A percentile compares a stretch with the other conserved stretches of the same genome.
These are phyloP conservation scores for Desmodesmus armatus DNA, from an alignment of 139 green algal species.

Conservation along the genomic window DNA sequence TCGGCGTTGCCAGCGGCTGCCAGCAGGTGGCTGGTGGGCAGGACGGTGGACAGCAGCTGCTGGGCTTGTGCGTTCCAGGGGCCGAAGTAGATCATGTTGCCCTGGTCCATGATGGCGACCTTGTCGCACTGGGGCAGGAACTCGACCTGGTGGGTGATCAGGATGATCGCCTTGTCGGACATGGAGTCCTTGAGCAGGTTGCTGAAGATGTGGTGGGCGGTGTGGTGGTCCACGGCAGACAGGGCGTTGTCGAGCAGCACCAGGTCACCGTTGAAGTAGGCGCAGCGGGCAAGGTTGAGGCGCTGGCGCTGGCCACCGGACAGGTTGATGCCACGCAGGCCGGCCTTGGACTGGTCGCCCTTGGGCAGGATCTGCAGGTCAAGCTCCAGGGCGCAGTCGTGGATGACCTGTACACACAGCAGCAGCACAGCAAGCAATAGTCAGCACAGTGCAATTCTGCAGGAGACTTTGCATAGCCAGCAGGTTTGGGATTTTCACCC, in stretches of 20 bases:
- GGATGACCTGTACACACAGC: conserved; percentile 45
- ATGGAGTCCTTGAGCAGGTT: conserved; percentile 57
- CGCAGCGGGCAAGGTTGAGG: conserved; percentile 58
- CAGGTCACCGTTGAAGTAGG: conserved; percentile 62
- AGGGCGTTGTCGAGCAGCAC: conserved; percentile 69
- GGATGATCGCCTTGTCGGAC: conserved; percentile 51
- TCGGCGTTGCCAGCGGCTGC: conserved; percentile 60
- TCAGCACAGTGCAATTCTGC: too few species aligned
- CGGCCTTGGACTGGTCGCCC: conserved; percentile 54
- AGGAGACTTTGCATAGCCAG: conserved; percentile 63
- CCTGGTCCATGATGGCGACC: conserved; percentile 66
- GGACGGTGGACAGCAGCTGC: conserved; percentile 57
- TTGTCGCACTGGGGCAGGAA: conserved; percentile 62
- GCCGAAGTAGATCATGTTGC: conserved; percentile 68
- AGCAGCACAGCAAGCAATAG: background rate
- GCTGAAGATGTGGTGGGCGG: conserved; percentile 64
- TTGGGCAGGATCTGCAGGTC: conserved; percentile 67
- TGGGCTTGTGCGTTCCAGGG: conserved; percentile 58
- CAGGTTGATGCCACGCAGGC: conserved; percentile 69
- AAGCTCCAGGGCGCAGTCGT: conserved; percentile 63
- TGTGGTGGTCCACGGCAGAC: conserved; percentile 68
- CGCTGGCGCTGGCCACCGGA: conserved; percentile 66
- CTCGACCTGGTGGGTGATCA: conserved; percentile 65
- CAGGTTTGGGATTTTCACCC: too few species aligned
- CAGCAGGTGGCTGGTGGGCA: conserved; percentile 64